These are phyloP conservation scores for Elaeis guineensis DNA, from an alignment of 176 grass and related monocot genomes.

Conservation along the genomic window DNA sequence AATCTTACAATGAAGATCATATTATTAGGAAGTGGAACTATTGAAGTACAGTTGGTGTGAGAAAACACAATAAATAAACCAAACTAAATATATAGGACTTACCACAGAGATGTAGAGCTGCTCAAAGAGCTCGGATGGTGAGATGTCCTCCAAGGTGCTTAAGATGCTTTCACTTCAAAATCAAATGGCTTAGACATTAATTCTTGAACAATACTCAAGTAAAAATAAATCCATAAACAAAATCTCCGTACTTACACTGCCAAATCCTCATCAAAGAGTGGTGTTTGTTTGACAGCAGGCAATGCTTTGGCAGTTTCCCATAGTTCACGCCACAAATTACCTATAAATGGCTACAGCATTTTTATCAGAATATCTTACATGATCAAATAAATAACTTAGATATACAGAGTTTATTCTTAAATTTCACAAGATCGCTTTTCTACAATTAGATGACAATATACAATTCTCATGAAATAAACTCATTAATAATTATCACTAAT, in stretches of 20 bases:
- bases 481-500: no score
- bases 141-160: constrained; percentile 59
- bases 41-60: not conserved
- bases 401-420: not conserved
- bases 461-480: no score
- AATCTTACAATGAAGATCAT: no score
- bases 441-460: no score
- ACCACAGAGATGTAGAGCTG: constrained; percentile 67
- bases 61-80: constrained; percentile 13
- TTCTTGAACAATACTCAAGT: no score
- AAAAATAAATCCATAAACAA: not conserved
- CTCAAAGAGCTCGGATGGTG: constrained; percentile 72
- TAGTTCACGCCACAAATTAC: constrained; percentile 94
- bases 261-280: constrained; percentile 98
- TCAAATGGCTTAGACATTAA: constrained; percentile 10
- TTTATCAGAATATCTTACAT: constrained; percentile 9
- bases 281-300: constrained; percentile 79
- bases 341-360: constrained; percentile 37
- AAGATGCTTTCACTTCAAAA: constrained; percentile 80
- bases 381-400: not conserved
- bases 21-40: not conserved
- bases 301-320: constrained; percentile 85
- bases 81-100: constrained; percentile 22
- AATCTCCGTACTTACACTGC: constrained; percentile 63
- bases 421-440: no score